Percentiles rank a stretch among this genome's conserved stretches.
These are phyloP conservation scores for Epichloe sibirici DNA, from an alignment of 2,329 filamentous ascomycete genomes.

Conservation along the genomic window DNA sequence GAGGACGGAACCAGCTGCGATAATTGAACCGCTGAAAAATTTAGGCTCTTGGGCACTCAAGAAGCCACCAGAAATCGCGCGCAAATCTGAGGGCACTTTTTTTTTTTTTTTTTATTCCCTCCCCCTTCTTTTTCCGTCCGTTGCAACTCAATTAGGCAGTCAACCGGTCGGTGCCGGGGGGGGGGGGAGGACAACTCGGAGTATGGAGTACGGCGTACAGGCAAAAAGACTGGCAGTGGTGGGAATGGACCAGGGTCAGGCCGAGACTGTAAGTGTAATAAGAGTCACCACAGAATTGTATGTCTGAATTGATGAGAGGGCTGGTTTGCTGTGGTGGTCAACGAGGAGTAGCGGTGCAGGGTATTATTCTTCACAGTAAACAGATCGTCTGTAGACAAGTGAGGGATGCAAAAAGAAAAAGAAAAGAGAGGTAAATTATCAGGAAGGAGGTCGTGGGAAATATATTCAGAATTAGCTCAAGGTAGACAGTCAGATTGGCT, in stretches of 20 bases:
- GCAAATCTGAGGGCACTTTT: neutral
- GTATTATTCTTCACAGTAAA: too few relatives aligned
- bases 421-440: neutral
- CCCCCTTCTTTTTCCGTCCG: neutral
- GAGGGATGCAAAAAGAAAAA: neutral
- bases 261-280: neutral
- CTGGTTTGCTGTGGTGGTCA: neutral
- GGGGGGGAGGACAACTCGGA: neutral
- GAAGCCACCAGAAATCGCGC: neutral
- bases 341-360: neutral
- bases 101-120: neutral
- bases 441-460: neutral
- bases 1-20: neutral
- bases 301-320: neutral
- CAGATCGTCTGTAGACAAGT: neutral
- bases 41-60: neutral
- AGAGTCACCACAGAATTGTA: neutral
- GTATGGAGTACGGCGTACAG: neutral
- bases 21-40: neutral
- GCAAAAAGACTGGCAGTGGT: neutral
- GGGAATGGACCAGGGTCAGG: neutral
- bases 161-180: neutral
- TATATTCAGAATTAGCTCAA: neutral
- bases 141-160: neutral
- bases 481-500: slow-evolving; percentile 2